A percentile compares a stretch with the other conserved stretches of the same genome.
phyloP scores from a whole-genome alignment of 805 yeast genomes.

The Deakozyma indianensis region DNA sequence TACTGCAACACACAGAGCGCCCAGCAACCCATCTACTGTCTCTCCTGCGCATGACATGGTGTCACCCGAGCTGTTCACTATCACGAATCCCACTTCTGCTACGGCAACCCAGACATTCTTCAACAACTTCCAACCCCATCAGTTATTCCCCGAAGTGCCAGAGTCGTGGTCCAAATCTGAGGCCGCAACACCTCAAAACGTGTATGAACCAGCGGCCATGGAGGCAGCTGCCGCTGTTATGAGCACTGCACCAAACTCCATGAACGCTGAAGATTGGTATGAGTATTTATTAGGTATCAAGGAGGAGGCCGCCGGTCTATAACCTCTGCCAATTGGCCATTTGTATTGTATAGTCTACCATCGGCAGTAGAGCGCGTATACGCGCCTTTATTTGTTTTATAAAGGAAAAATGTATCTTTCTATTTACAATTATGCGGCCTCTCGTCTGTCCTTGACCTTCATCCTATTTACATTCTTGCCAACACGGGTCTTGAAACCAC shows the following conservation, averaged over 20 bases:
- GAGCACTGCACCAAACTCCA: conserved; percentile 16
- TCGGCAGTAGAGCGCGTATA: too few relatives aligned
- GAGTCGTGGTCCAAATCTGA: not conserved
- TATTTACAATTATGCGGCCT: not conserved
- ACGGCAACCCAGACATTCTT: conserved; percentile 19
- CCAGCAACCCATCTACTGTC: not conserved
- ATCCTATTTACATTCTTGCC: conserved; percentile 73
- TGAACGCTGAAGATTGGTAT: conserved; percentile 26
- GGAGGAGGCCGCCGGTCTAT: not conserved
- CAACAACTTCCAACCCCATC: conserved; percentile 43
- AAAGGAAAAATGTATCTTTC: not conserved
- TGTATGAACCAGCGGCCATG: not conserved
- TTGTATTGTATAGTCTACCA: too few relatives aligned
- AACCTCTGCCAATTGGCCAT: too few relatives aligned
- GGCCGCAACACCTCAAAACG: not conserved
- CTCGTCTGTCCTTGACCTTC: conserved; percentile 9
- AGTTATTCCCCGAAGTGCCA: conserved; percentile 31
- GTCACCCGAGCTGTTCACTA: conserved; percentile 19
- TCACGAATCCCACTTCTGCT: conserved; percentile 17
- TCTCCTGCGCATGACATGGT: conserved; percentile 1
- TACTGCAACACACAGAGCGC: not conserved
- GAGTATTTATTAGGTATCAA: conserved; percentile 9
- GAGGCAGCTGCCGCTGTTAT: not conserved
- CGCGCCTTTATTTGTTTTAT: too few relatives aligned
- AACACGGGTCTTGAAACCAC: conserved; percentile 84